Percentiles rank a stretch among this genome's conserved stretches.
These are phyloP conservation scores for Calocybe gambosa DNA, from an alignment of 1,284 basidiomycete species.

Conservation along the genomic window DNA sequence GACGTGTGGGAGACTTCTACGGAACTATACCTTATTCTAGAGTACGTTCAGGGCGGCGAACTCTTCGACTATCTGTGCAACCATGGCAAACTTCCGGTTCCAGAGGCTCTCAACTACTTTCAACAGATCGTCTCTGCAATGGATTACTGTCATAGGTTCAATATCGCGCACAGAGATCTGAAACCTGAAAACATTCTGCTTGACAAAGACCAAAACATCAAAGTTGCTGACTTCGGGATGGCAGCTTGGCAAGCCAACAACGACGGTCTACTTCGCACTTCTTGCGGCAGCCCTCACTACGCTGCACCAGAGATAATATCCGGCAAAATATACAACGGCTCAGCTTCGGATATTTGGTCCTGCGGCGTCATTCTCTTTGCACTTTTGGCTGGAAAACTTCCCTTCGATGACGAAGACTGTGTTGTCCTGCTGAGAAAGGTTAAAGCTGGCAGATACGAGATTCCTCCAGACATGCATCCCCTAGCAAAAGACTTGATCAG, in stretches of 20 bases:
- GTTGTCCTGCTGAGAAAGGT: slow-evolving; percentile 79
- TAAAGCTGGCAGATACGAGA: slow-evolving; percentile 73
- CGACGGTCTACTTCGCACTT: slow-evolving; percentile 74
- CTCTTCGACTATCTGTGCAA: slow-evolving; percentile 93
- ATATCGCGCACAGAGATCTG: slow-evolving; percentile 95
- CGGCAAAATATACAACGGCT: slow-evolving; percentile 85
- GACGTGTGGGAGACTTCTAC: slow-evolving; percentile 97
- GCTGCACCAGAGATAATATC: slow-evolving; percentile 93
- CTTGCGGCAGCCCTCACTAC: slow-evolving; percentile 96
- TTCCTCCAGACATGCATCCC: slow-evolving; percentile 76
- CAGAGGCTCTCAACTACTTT: slow-evolving; percentile 91
- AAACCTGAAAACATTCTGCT: slow-evolving; percentile 96
- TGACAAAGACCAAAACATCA: slow-evolving; percentile 83
- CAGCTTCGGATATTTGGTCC: slow-evolving; percentile 94
- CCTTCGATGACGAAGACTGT: slow-evolving; percentile 89
- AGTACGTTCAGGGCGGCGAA: slow-evolving; percentile 96
- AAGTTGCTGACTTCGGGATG: slow-evolving; percentile 99
- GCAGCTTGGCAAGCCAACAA: slow-evolving; percentile 79
- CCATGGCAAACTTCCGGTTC: slow-evolving; percentile 70
- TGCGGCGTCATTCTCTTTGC: slow-evolving; percentile 96
- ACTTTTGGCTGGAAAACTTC: slow-evolving; percentile 84
- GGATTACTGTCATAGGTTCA: slow-evolving; percentile 95
- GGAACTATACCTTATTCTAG: slow-evolving; percentile 90
- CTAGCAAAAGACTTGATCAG: slow-evolving; percentile 79
- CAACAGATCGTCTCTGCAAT: slow-evolving; percentile 95